Evolutionary conservation across 1,284 basidiomycete species (phyloP).

Genomic region (Entoloma clypeatum): DNA sequence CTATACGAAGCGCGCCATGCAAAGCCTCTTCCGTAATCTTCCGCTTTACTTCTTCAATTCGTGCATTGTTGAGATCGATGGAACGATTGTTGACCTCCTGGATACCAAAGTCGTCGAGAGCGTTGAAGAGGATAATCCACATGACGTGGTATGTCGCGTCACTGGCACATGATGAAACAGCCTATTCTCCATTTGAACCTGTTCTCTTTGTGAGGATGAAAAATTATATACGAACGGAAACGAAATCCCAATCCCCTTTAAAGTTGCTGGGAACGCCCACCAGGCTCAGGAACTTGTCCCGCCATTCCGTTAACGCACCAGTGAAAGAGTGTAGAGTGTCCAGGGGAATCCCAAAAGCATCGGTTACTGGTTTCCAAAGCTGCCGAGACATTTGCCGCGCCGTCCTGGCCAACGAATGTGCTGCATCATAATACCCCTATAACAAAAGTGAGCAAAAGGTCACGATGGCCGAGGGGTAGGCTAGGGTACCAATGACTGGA

Average conservation of each 20-base stretch:
- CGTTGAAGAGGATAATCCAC: conserved; percentile 79
- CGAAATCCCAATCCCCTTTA: conserved; percentile 85
- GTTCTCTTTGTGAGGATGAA: conserved; percentile 4
- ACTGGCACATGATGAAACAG: conserved; percentile 61
- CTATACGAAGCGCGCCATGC: conserved; percentile 81
- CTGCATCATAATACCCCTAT: conserved; percentile 76
- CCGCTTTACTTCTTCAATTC: conserved; percentile 63
- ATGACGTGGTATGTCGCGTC: conserved; percentile 89
- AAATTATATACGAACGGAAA: conserved; percentile 55
- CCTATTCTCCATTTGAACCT: conserved; percentile 28
- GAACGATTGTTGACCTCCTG: conserved; percentile 56
- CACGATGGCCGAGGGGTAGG: conserved; percentile 2
- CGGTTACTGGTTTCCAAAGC: conserved; percentile 74
- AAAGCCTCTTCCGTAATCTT: conserved; percentile 78
- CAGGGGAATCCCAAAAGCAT: conserved; percentile 72
- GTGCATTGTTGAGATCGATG: conserved; percentile 36
- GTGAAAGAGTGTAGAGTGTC: conserved; percentile 59
- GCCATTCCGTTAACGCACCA: conserved; percentile 67
- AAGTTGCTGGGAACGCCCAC: conserved; percentile 85
- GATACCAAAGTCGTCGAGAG: conserved; percentile 81
- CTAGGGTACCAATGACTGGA: conserved; percentile 4
- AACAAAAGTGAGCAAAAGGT: conserved; percentile 15
- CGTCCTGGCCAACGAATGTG: conserved; percentile 76
- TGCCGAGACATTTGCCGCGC: conserved; percentile 74
- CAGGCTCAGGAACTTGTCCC: conserved; percentile 66